A percentile compares a stretch with the other conserved stretches of the same genome.
Conservation (phyloP, 1,139 yeast species). For the Yamadazyma sp. region DNA sequence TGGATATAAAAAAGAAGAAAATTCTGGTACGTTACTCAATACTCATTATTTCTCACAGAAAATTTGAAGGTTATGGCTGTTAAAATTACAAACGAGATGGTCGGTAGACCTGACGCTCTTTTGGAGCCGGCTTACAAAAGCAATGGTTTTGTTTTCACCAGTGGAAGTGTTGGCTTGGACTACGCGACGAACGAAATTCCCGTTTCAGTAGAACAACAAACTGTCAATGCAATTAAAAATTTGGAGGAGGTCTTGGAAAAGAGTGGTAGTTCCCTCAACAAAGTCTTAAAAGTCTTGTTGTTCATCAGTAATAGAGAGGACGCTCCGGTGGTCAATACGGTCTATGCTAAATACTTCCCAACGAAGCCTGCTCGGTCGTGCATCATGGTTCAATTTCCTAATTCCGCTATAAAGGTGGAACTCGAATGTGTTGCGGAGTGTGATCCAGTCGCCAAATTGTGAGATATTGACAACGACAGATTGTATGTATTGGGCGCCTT, state of each 20-base stretch:
- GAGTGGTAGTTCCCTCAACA: conserved; percentile 4
- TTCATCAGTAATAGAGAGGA: conserved; percentile 7
- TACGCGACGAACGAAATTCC: conserved; percentile 4
- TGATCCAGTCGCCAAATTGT: background rate
- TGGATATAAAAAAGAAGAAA: background rate
- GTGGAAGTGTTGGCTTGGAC: conserved; percentile 8
- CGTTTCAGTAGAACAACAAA: conserved; percentile 6
- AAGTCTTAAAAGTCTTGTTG: conserved; percentile 8
- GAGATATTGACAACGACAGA: background rate
- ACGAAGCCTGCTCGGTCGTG: conserved; percentile 53
- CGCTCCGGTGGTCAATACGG: conserved; percentile 4
- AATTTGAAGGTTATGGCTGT: background rate
- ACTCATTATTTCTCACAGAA: background rate
- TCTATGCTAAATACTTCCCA: conserved; percentile 44
- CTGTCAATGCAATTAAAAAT: conserved; percentile 5
- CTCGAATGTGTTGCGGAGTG: conserved; percentile 39
- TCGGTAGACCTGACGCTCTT: conserved; percentile 5
- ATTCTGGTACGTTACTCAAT: background rate
- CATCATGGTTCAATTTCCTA: conserved; percentile 46
- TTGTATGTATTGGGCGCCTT: no score
- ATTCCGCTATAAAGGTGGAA: conserved; percentile 40
- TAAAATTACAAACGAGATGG: conserved; percentile 2
- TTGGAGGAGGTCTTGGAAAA: conserved; percentile 6
- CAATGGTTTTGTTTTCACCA: conserved; percentile 7
- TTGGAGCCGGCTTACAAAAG: conserved; percentile 6